phyloP scores from a whole-genome alignment of 2,329 filamentous ascomycete species.

The Pseudogymnoascus sp. region DNA sequence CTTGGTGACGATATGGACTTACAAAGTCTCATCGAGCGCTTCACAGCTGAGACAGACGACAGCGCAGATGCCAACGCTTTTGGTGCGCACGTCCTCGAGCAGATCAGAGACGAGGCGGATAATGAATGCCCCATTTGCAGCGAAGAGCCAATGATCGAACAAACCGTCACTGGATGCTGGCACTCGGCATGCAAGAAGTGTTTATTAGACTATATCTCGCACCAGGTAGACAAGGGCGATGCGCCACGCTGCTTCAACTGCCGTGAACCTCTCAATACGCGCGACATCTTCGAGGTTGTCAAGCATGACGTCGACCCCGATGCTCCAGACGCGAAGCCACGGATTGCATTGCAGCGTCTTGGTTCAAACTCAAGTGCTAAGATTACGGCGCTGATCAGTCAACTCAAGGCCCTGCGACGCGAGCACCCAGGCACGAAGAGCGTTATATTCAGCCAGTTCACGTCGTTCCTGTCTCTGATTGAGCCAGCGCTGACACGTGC shows the following conservation, averaged over 20 bases:
- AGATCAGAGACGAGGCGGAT: constrained; percentile 83
- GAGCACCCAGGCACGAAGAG: constrained; percentile 69
- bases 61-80: constrained; percentile 62
- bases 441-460: constrained; percentile 96
- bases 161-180: constrained; percentile 94
- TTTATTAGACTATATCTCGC: constrained; percentile 80
- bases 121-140: constrained; percentile 92
- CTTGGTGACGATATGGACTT: constrained; percentile 95
- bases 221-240: constrained; percentile 70
- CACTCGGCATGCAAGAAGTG: constrained; percentile 95
- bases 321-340: constrained; percentile 36
- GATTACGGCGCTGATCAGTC: constrained; percentile 68
- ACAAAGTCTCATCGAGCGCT: constrained; percentile 73
- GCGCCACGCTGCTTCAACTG: constrained; percentile 85
- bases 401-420: constrained; percentile 62
- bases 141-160: constrained; percentile 92
- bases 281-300: constrained; percentile 89
- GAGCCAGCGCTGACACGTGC: constrained; percentile 67
- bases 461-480: constrained; percentile 88
- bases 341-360: constrained; percentile 54
- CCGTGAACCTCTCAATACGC: constrained; percentile 69
- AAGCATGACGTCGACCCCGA: constrained; percentile 61
- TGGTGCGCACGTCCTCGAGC: constrained; percentile 77
- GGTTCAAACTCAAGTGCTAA: constrained; percentile 75
- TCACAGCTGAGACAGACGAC: constrained; percentile 61